Conservation (phyloP, 257 asterid species). For the Rauvolfia tetraphylla region DNA sequence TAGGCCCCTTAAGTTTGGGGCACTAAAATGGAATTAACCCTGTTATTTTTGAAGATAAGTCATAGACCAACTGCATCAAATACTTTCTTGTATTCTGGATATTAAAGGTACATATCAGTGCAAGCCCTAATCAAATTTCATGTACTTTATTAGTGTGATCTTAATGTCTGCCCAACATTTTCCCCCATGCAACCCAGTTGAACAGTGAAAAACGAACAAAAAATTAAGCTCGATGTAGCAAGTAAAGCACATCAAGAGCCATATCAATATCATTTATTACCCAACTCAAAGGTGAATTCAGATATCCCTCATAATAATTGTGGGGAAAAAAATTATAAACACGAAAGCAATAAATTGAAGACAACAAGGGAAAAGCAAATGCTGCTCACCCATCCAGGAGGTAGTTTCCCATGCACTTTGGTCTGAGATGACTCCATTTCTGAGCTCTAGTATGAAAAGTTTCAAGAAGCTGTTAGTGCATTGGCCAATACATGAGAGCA, state of each 20-base stretch:
- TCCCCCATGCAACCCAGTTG: neutral
- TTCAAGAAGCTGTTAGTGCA: constrained; percentile 10
- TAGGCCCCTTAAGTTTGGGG: too few species aligned
- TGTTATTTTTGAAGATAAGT: neutral
- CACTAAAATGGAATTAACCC: too few species aligned
- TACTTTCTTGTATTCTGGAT: neutral
- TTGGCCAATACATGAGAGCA: neutral
- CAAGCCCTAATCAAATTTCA: neutral
- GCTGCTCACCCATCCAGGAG: constrained; percentile 88
- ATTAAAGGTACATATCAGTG: neutral
- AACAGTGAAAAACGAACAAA: neutral
- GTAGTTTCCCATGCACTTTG: constrained; percentile 45
- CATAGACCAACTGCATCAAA: neutral
- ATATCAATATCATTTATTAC: constrained; percentile 2
- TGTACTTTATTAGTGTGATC: neutral
- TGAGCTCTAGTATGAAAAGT: constrained; percentile 45
- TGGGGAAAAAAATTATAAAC: neutral
- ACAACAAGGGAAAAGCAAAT: constrained; percentile 19
- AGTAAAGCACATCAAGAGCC: neutral
- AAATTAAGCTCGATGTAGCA: neutral
- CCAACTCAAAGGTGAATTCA: neutral
- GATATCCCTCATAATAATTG: too few species aligned
- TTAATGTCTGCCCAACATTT: neutral
- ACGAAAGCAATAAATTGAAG: neutral
- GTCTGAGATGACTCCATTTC: constrained; percentile 45